These are phyloP conservation scores for Oryza glaberrima DNA, from an alignment of 176 grass and related monocot genomes.

Conservation along the genomic window DNA sequence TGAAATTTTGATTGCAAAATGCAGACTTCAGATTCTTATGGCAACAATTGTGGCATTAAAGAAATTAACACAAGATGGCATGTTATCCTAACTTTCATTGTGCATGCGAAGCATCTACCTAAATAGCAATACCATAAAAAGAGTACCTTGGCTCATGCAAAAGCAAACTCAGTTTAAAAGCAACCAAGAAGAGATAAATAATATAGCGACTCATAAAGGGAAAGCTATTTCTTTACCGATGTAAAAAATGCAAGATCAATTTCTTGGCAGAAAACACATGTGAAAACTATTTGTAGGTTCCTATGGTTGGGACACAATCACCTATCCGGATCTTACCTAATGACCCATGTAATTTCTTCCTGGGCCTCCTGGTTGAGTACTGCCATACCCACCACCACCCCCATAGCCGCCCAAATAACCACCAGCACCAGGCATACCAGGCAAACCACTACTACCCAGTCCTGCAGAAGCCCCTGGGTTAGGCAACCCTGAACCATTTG, in stretches of 20 bases:
- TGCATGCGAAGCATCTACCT: not conserved
- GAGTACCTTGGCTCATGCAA: not conserved
- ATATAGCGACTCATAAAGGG: not conserved
- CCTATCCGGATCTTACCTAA: conserved; percentile 73
- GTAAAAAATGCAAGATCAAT: not conserved
- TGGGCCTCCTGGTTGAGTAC: conserved; percentile 63
- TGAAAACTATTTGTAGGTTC: conserved; percentile 30
- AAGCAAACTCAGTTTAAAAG: not conserved
- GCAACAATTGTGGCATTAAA: not conserved
- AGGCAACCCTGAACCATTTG: conserved; percentile 43
- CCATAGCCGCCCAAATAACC: conserved; percentile 71
- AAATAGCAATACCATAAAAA: not conserved
- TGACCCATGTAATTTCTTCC: conserved; percentile 94
- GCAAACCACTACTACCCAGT: conserved; percentile 55
- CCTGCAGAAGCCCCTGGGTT: conserved; percentile 50
- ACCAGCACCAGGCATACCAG: conserved; percentile 58
- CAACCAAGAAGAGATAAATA: not conserved
- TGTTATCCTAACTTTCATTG: conserved; percentile 2
- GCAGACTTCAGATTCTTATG: not conserved
- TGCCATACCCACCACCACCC: conserved; percentile 74
- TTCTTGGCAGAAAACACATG: conserved; percentile 23
- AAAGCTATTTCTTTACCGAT: conserved; percentile 3
- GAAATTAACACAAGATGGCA: conserved; percentile 7
- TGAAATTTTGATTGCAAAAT: not conserved
- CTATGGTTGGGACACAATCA: conserved; percentile 12